A percentile compares a stretch with the other conserved stretches of the same genome.
Conservation (phyloP, 176 grass and related monocot genomes). For the Triticum turgidum region DNA sequence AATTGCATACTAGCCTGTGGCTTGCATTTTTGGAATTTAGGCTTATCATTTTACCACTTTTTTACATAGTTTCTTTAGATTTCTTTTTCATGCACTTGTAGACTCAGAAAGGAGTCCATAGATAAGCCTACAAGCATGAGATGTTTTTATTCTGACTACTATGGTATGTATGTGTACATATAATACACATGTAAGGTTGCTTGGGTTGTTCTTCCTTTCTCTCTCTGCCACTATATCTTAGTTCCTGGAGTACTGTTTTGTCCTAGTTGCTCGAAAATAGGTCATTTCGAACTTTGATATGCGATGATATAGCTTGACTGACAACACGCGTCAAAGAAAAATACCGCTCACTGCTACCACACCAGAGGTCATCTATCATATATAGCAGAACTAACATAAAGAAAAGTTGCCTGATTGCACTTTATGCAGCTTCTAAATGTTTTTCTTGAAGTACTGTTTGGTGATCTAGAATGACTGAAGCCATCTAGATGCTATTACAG, state of each 20-base stretch:
- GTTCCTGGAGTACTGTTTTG: constrained; percentile 11
- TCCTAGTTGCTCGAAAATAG: neutral
- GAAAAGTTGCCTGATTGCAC: neutral
- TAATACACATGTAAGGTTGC: constrained; percentile 31
- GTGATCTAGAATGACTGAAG: constrained; percentile 1
- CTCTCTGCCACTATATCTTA: neutral
- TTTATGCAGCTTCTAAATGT: neutral
- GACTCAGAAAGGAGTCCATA: constrained; percentile 25
- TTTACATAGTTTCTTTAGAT: constrained; percentile 11
- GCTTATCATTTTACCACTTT: neutral
- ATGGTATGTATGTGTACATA: constrained; percentile 43
- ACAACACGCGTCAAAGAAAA: neutral
- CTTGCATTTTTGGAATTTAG: constrained; percentile 34
- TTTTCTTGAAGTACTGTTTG: neutral
- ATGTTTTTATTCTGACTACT: neutral
- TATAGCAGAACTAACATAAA: neutral
- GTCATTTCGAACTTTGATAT: neutral
- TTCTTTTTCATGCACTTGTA: constrained; percentile 22
- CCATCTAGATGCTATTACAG: constrained; percentile 14
- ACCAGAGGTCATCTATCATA: neutral
- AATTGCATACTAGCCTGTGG: constrained; percentile 7
- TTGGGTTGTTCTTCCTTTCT: constrained; percentile 3
- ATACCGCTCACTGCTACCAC: neutral
- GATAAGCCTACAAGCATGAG: constrained; percentile 4
- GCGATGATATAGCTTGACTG: neutral